phyloP scores from a whole-genome alignment of 495 filamentous ascomycete genomes.

The Choiromyces venosus region DNA sequence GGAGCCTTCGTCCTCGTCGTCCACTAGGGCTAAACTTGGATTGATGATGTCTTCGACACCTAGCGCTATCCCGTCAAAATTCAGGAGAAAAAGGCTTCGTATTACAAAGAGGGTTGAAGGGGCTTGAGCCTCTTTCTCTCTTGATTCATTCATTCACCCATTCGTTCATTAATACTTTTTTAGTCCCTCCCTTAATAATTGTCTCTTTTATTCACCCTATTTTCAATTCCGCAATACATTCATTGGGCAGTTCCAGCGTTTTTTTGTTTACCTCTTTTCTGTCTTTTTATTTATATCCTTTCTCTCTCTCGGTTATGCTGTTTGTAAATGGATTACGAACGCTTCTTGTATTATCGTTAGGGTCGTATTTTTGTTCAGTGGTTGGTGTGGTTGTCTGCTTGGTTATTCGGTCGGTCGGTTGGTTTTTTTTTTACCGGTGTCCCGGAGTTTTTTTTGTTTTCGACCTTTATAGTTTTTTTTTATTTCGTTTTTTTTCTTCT shows the following conservation, averaged over 20 bases:
- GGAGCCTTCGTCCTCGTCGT: background rate
- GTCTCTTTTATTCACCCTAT: background rate
- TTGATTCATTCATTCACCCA: background rate
- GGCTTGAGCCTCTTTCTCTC: background rate
- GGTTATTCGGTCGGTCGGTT: too few species aligned
- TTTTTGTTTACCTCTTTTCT: background rate
- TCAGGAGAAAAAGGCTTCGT: background rate
- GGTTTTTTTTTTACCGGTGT: conserved; percentile 10
- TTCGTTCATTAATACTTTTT: background rate
- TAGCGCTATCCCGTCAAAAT: background rate
- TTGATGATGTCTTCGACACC: background rate
- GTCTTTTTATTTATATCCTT: background rate
- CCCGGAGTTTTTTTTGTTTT: conserved; percentile 8
- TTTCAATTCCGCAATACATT: background rate
- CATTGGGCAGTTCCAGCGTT: background rate
- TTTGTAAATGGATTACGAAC: background rate
- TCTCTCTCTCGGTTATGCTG: conserved; percentile 2
- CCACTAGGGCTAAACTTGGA: background rate
- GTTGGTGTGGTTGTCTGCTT: background rate
- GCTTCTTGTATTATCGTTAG: background rate
- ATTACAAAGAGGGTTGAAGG: background rate
- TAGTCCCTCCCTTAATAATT: background rate
- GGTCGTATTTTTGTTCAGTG: background rate
- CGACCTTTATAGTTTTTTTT: background rate
- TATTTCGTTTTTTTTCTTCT: background rate